A percentile compares a stretch with the other conserved stretches of the same genome.
phyloP scores from a whole-genome alignment of 805 yeast species.

The Nakazawaea sp. region DNA sequence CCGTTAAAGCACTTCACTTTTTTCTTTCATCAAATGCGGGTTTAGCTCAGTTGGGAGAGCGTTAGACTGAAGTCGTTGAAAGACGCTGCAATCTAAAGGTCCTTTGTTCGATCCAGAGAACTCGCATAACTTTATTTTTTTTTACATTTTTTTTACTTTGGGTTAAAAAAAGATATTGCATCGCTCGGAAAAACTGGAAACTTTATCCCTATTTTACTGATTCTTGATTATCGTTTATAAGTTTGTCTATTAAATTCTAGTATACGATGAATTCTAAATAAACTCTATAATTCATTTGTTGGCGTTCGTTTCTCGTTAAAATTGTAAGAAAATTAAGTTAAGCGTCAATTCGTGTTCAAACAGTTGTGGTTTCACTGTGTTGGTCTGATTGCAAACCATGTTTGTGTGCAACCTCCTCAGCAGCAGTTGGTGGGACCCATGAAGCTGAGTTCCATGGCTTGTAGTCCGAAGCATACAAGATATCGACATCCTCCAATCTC shows the following conservation, averaged over 20 bases:
- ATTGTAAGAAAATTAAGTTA: no score
- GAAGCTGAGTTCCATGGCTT: constrained; percentile 19
- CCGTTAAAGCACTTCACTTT: not conserved
- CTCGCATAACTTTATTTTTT: constrained; percentile 10
- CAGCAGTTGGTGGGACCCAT: constrained; percentile 6
- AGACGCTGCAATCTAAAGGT: constrained; percentile 12
- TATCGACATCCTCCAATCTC: constrained; percentile 62
- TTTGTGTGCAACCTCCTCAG: not conserved
- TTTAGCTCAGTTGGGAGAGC: constrained; percentile 14
- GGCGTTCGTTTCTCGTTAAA: no score
- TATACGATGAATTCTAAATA: no score
- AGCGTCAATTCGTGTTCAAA: no score
- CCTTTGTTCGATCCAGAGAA: constrained; percentile 13
- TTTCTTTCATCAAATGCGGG: constrained; percentile 4
- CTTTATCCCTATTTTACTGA: no score
- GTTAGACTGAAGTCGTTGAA: constrained; percentile 12
- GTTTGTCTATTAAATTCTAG: no score
- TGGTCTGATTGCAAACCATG: constrained; percentile 1
- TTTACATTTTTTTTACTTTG: not conserved
- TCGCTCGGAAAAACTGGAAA: no score
- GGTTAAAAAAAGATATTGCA: not conserved
- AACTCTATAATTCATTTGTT: no score
- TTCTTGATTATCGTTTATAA: no score
- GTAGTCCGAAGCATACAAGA: constrained; percentile 41
- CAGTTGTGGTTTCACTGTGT: constrained; percentile 5